phyloP scores from a whole-genome alignment of 2,329 filamentous ascomycete genomes.

The Colletotrichum cuscutae region DNA sequence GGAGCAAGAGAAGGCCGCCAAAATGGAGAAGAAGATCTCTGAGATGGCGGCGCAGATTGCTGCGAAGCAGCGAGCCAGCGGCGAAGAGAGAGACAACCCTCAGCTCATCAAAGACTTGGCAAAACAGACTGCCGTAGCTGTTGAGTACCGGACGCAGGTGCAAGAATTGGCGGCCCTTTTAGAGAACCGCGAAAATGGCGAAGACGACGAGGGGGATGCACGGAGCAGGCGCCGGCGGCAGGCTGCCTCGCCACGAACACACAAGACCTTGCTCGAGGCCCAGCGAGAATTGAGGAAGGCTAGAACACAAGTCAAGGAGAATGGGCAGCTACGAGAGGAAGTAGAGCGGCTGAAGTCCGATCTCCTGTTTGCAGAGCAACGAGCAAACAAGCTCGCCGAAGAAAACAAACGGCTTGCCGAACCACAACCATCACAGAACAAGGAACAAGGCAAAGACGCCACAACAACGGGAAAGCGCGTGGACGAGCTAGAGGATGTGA shows the following conservation, averaged over 20 bases:
- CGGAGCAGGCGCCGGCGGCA: slow-evolving; percentile 48
- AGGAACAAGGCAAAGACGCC: not conserved
- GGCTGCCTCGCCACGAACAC: slow-evolving; percentile 59
- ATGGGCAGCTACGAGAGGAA: slow-evolving; percentile 62
- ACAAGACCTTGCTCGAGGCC: slow-evolving; percentile 62
- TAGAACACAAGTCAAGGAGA: slow-evolving; percentile 63
- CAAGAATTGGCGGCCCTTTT: slow-evolving; percentile 66
- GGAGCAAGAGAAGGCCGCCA: slow-evolving; percentile 72
- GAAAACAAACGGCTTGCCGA: slow-evolving; percentile 46
- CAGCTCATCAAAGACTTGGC: slow-evolving; percentile 64
- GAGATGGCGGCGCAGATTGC: slow-evolving; percentile 69
- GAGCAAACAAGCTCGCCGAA: slow-evolving; percentile 48
- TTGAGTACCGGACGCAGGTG: slow-evolving; percentile 68
- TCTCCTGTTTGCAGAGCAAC: slow-evolving; percentile 59
- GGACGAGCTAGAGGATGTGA: slow-evolving; percentile 49
- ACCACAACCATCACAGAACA: slow-evolving; percentile 20
- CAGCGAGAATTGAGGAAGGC: slow-evolving; percentile 65
- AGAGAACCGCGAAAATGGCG: slow-evolving; percentile 50
- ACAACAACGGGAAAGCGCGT: slow-evolving; percentile 13
- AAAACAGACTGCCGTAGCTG: slow-evolving; percentile 66
- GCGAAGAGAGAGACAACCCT: slow-evolving; percentile 55
- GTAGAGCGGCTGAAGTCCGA: slow-evolving; percentile 62
- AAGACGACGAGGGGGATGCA: slow-evolving; percentile 45
- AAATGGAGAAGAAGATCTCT: slow-evolving; percentile 71
- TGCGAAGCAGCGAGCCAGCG: slow-evolving; percentile 45